Conservation (phyloP, 148 eudicot genomes). For the Camellia lanceoleosa region DNA sequence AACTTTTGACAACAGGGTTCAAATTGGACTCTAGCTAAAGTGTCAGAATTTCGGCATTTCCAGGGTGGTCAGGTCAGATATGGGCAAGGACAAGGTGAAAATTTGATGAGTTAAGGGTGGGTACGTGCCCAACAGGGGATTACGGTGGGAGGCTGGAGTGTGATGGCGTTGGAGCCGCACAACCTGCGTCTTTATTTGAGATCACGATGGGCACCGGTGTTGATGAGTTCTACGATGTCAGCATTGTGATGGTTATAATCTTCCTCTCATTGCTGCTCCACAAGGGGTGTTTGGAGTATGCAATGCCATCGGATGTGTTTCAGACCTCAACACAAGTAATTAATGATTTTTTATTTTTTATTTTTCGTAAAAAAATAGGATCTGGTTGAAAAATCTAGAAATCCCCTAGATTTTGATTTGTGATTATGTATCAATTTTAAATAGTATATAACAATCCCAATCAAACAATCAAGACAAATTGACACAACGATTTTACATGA, state of each 20-base stretch:
- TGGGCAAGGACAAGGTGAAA: slow-evolving; percentile 88
- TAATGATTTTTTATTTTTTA: neutral
- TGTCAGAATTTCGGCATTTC: slow-evolving; percentile 33
- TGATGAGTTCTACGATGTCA: slow-evolving; percentile 68
- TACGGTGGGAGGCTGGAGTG: slow-evolving; percentile 86
- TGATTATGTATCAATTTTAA: no score
- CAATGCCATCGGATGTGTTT: slow-evolving; percentile 74
- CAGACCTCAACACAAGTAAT: slow-evolving; percentile 75
- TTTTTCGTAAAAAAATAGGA: no score
- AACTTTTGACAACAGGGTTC: slow-evolving; percentile 75
- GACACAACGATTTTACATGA: no score
- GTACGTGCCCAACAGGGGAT: slow-evolving; percentile 79
- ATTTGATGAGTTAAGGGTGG: slow-evolving; percentile 59
- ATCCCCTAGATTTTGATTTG: no score
- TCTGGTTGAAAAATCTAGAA: no score
- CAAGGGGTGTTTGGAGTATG: slow-evolving; percentile 43
- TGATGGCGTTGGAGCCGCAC: slow-evolving; percentile 70
- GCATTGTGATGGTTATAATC: slow-evolving; percentile 89
- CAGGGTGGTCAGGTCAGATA: slow-evolving; percentile 81
- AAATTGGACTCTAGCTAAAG: slow-evolving; percentile 51
- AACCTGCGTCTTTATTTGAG: slow-evolving; percentile 85
- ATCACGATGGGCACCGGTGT: slow-evolving; percentile 65
- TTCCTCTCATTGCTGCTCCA: slow-evolving; percentile 73
- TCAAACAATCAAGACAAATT: no score
- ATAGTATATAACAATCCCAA: no score